Evolutionary conservation across 768 basidiomycete genomes (phyloP).

Genomic region (Lactarius sanguifluus): DNA sequence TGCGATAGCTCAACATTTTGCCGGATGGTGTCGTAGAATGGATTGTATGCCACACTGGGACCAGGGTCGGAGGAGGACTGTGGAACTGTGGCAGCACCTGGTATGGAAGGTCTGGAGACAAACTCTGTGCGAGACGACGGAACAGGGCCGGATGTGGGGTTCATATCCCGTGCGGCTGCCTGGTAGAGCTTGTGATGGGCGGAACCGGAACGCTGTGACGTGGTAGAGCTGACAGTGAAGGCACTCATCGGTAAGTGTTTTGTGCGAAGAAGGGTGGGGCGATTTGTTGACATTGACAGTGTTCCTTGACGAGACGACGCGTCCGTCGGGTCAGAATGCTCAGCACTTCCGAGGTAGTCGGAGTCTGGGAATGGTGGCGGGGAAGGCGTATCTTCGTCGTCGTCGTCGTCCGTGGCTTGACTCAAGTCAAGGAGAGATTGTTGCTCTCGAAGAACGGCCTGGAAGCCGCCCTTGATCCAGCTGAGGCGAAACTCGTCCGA

Average conservation of each 20-base stretch:
- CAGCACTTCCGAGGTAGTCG: neutral
- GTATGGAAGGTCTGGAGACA: constrained; percentile 7
- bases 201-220: constrained; percentile 32
- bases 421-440: constrained; percentile 52
- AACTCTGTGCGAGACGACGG: constrained; percentile 13
- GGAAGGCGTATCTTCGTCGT: constrained; percentile 30
- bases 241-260: constrained; percentile 63
- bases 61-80: constrained; percentile 24
- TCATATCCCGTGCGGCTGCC: constrained; percentile 9
- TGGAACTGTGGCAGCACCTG: constrained; percentile 13
- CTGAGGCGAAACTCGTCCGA: constrained; percentile 49
- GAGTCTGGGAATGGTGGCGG: constrained; percentile 24
- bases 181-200: constrained; percentile 24
- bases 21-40: constrained; percentile 93
- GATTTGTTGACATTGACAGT: constrained; percentile 18
- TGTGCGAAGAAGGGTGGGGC: constrained; percentile 46
- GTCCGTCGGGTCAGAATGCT: constrained; percentile 2
- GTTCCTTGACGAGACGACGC: constrained; percentile 14
- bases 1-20: constrained; percentile 80
- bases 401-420: constrained; percentile 50
- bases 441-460: constrained; percentile 58
- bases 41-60: constrained; percentile 59
- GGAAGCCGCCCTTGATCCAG: constrained; percentile 85
- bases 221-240: constrained; percentile 54
- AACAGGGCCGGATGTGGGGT: neutral